phyloP scores from a whole-genome alignment of 257 asterid genomes.

The Lycium ferocissimum region DNA sequence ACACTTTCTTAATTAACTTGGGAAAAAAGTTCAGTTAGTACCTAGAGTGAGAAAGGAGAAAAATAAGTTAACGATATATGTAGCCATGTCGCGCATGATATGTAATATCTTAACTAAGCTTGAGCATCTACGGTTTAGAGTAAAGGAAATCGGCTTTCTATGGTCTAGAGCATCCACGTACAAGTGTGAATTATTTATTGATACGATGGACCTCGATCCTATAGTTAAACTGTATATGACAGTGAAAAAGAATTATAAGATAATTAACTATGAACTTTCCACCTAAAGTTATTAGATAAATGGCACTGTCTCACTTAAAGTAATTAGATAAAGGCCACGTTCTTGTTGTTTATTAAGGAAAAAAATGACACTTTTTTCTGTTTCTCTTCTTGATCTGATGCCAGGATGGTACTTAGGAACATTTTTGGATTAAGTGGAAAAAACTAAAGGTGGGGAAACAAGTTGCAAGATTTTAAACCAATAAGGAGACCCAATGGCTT shows the following conservation, averaged over 20 bases:
- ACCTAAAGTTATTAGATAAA: conserved; percentile 3
- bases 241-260: background rate
- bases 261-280: conserved; percentile 2
- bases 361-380: background rate
- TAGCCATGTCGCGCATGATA: too few relatives aligned
- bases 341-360: background rate
- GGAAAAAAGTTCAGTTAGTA: too few relatives aligned
- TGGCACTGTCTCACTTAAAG: background rate
- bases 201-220: too few relatives aligned
- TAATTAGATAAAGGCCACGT: background rate
- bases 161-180: too few relatives aligned
- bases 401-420: background rate
- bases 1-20: too few relatives aligned
- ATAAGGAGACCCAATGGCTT: background rate
- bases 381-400: too few relatives aligned
- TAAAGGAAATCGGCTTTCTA: too few relatives aligned
- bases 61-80: too few relatives aligned
- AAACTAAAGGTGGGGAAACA: background rate
- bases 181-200: too few relatives aligned
- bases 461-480: background rate
- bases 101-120: too few relatives aligned
- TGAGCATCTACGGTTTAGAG: too few relatives aligned
- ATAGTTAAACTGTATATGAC: background rate
- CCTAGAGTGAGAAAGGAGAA: too few relatives aligned
- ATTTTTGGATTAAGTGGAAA: background rate